Conservation (phyloP, 768 basidiomycete genomes). For the Flagelloscypha sp. region DNA sequence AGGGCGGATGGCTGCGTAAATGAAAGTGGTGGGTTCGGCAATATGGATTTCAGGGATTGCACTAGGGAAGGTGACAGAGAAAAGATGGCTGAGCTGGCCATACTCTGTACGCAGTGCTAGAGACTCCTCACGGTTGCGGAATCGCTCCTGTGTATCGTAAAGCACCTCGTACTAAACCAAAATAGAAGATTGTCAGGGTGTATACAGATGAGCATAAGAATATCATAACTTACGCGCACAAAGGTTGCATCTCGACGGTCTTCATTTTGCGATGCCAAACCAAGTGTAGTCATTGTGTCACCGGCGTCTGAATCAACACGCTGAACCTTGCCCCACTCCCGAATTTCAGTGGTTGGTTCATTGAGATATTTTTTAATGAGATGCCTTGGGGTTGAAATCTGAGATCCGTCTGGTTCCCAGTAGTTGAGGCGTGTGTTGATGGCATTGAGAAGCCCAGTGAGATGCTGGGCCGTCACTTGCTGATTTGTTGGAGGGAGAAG, state of each 20-base stretch:
- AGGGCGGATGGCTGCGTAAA: constrained; percentile 17
- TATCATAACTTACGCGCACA: constrained; percentile 21
- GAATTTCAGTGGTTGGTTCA: constrained; percentile 10
- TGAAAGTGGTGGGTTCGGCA: constrained; percentile 9
- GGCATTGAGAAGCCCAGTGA: constrained; percentile 1
- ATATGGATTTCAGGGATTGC: constrained; percentile 10
- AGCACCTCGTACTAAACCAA: constrained; percentile 26
- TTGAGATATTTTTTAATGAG: constrained; percentile 9
- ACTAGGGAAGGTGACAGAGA: constrained; percentile 16
- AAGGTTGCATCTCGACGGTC: constrained; percentile 23
- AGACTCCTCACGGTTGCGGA: constrained; percentile 6
- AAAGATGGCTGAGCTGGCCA: constrained; percentile 25
- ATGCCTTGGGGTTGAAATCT: not conserved
- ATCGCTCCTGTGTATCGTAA: constrained; percentile 19
- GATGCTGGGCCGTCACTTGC: not conserved
- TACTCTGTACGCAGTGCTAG: constrained; percentile 18
- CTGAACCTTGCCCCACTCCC: constrained; percentile 19
- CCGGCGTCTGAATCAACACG: constrained; percentile 16
- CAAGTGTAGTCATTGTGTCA: constrained; percentile 19
- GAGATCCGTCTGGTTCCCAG: not conserved
- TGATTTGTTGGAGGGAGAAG: constrained; percentile 17
- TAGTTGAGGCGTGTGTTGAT: constrained; percentile 9
- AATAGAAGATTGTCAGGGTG: constrained; percentile 1
- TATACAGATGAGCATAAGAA: not conserved
- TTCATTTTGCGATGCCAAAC: constrained; percentile 8